Conservation (phyloP, 2,329 filamentous ascomycete species). For the Penicillium sclerotiorum region DNA sequence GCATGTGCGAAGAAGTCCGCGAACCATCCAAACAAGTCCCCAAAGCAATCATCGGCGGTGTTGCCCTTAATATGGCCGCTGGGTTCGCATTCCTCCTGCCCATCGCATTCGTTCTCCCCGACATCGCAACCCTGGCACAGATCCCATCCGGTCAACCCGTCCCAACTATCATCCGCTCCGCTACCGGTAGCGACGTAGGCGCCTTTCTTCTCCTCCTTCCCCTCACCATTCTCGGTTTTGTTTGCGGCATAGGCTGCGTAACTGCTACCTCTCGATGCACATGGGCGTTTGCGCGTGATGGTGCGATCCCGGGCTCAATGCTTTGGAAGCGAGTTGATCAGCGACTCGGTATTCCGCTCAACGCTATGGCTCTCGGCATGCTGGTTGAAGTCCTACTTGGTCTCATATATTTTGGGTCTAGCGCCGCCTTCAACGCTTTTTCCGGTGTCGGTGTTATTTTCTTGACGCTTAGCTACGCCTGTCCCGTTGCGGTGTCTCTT, state of each 20-base stretch:
- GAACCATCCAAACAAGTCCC: conserved; percentile 66
- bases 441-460: conserved; percentile 79
- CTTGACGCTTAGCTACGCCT: conserved; percentile 69
- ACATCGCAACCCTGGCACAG: conserved; percentile 61
- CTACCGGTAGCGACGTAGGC: conserved; percentile 68
- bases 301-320: conserved; percentile 70
- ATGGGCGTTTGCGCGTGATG: conserved; percentile 73
- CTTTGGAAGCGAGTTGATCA: conserved; percentile 65
- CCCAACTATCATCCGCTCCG: conserved; percentile 71
- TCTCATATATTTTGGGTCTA: conserved; percentile 75
- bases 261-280: conserved; percentile 72
- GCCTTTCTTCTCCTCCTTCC: conserved; percentile 71
- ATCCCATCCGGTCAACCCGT: conserved; percentile 73
- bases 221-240: conserved; percentile 70
- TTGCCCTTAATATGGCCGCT: conserved; percentile 65
- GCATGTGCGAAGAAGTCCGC: conserved; percentile 70
- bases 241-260: conserved; percentile 71
- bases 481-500: conserved; percentile 67
- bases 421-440: conserved; percentile 77
- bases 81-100: conserved; percentile 69
- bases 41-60: conserved; percentile 68
- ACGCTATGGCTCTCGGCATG: conserved; percentile 68
- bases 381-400: conserved; percentile 70
- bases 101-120: conserved; percentile 72
- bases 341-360: conserved; percentile 68